Conservation (phyloP, 2,329 filamentous ascomycete genomes). For the Pseudocercospora cruenta region DNA sequence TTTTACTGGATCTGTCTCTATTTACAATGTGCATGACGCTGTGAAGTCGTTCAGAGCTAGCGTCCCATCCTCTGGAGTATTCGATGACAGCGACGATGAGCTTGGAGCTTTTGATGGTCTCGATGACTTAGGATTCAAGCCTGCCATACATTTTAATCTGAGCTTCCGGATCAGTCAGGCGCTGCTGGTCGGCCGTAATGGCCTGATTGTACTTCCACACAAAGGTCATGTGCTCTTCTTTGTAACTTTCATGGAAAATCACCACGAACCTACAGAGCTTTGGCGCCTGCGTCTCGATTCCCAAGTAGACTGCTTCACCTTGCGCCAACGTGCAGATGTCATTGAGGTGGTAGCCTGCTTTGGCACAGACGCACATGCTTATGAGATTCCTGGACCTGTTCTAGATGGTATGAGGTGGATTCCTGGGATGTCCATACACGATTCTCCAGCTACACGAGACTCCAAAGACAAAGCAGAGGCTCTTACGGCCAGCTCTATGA, state of each 20-base stretch:
- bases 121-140: slow-evolving; percentile 22
- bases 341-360: slow-evolving; percentile 22
- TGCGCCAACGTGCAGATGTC: slow-evolving; percentile 13
- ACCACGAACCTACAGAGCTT: slow-evolving; percentile 23
- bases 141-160: slow-evolving; percentile 18
- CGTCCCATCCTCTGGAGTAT: not conserved
- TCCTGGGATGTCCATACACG: slow-evolving; percentile 5
- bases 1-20: slow-evolving; percentile 12
- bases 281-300: slow-evolving; percentile 26
- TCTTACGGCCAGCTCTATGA: slow-evolving; percentile 4
- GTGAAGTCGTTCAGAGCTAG: slow-evolving; percentile 11
- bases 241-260: slow-evolving; percentile 27
- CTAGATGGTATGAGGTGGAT: slow-evolving; percentile 29
- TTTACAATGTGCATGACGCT: slow-evolving; percentile 18
- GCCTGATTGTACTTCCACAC: slow-evolving; percentile 29
- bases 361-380: slow-evolving; percentile 19
- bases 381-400: slow-evolving; percentile 25
- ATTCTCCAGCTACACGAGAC: not conserved
- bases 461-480: not conserved
- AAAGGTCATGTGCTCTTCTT: slow-evolving; percentile 26
- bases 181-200: slow-evolving; percentile 30
- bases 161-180: slow-evolving; percentile 17
- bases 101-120: slow-evolving; percentile 28
- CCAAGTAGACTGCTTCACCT: slow-evolving; percentile 26
- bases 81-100: slow-evolving; percentile 22